These are phyloP conservation scores for Mikania micrantha DNA, from an alignment of 129 eudicot genomes.

Conservation along the genomic window DNA sequence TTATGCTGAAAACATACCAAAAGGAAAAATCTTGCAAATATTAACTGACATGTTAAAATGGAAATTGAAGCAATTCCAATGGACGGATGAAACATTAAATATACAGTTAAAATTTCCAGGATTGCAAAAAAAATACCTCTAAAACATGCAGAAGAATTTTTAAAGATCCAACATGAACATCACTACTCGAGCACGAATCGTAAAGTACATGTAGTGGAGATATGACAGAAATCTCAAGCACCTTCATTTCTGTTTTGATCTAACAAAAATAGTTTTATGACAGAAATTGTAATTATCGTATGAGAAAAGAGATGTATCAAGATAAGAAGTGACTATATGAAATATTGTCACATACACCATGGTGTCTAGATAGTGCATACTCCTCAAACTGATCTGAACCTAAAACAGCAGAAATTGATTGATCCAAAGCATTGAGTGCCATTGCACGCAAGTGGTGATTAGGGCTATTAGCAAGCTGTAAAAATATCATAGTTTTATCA, in stretches of 20 bases:
- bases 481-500: slow-evolving; percentile 19
- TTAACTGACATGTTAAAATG: not conserved
- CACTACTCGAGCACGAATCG: slow-evolving; percentile 55
- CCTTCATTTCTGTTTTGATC: slow-evolving; percentile 49
- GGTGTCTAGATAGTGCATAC: slow-evolving; percentile 27
- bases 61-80: not conserved
- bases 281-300: not conserved
- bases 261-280: slow-evolving; percentile 15
- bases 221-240: slow-evolving; percentile 83
- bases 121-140: slow-evolving; percentile 49
- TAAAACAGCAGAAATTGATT: slow-evolving; percentile 86
- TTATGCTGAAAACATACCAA: not conserved
- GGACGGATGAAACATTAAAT: slow-evolving; percentile 10
- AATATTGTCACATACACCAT: slow-evolving; percentile 38
- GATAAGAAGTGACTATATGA: slow-evolving; percentile 1
- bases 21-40: not conserved
- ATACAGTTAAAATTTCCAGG: not conserved
- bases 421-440: slow-evolving; percentile 90
- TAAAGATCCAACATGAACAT: slow-evolving; percentile 82
- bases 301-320: not conserved
- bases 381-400: slow-evolving; percentile 82
- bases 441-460: slow-evolving; percentile 63
- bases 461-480: slow-evolving; percentile 89
- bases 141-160: slow-evolving; percentile 90
- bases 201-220: slow-evolving; percentile 73